Conservation (phyloP, 2,329 filamentous ascomycete genomes). For the Colletotrichum destructivum region DNA sequence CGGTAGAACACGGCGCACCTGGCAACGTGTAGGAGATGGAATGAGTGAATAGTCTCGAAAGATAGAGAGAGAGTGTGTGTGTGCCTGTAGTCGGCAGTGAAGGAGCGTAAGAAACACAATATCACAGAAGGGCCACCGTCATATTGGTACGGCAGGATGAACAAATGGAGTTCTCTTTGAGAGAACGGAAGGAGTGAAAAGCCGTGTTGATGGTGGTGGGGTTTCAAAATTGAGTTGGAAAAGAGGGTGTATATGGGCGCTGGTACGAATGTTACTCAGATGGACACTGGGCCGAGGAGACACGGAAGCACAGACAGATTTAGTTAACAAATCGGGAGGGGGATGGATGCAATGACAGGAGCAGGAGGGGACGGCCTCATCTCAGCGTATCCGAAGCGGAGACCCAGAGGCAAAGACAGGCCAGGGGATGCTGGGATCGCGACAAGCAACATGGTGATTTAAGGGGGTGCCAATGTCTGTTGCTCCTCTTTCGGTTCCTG, state of each 20-base stretch:
- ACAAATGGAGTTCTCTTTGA: conserved; percentile 14
- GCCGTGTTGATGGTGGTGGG: conserved; percentile 28
- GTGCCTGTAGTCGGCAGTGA: conserved; percentile 12
- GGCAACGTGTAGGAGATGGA: conserved; percentile 18
- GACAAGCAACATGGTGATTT: conserved; percentile 39
- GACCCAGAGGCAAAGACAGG: conserved; percentile 28
- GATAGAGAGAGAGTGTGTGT: conserved; percentile 16
- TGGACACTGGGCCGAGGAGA: not conserved
- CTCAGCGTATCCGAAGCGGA: conserved; percentile 27
- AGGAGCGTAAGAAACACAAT: conserved; percentile 13
- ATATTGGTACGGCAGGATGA: conserved; percentile 13
- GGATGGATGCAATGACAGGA: conserved; percentile 32
- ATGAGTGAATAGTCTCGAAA: conserved; percentile 31
- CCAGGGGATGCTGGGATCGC: conserved; percentile 33
- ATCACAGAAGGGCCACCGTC: conserved; percentile 19
- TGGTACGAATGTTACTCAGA: not conserved
- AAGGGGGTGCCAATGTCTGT: conserved; percentile 42
- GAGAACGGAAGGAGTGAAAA: not conserved
- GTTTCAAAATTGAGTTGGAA: conserved; percentile 24
- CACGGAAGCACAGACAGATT: conserved; percentile 20
- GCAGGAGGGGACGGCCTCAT: conserved; percentile 20
- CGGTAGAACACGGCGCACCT: conserved; percentile 9
- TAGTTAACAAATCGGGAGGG: conserved; percentile 18
- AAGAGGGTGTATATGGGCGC: conserved; percentile 21
- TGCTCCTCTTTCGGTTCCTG: conserved; percentile 37